Percentiles rank a stretch among this genome's conserved stretches.
These are phyloP conservation scores for Leccinum cinnamomeum DNA, from an alignment of 1,284 basidiomycete genomes.

Conservation along the genomic window DNA sequence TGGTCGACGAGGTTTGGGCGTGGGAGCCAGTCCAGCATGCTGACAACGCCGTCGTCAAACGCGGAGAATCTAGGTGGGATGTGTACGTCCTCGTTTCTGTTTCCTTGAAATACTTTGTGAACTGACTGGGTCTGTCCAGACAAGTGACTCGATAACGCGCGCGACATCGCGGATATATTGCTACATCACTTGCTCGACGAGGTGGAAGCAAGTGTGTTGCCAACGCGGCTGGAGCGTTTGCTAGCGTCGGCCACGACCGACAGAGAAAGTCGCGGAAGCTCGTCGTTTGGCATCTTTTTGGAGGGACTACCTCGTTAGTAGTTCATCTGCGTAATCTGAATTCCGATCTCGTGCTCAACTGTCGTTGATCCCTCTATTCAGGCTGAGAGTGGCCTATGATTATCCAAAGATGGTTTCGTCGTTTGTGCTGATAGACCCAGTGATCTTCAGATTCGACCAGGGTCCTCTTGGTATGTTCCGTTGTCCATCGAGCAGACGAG, in stretches of 20 bases:
- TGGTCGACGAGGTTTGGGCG: constrained; percentile 76
- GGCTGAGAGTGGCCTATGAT: constrained; percentile 59
- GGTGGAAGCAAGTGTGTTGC: constrained; percentile 38
- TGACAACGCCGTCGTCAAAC: constrained; percentile 69
- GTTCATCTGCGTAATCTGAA: neutral
- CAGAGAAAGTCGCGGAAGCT: constrained; percentile 49
- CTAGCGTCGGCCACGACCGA: constrained; percentile 40
- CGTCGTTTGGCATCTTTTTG: constrained; percentile 80
- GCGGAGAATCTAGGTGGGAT: constrained; percentile 49
- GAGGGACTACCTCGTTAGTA: constrained; percentile 69
- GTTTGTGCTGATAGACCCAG: constrained; percentile 80
- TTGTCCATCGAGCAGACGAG: neutral
- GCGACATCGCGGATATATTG: constrained; percentile 76
- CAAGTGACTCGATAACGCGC: constrained; percentile 68
- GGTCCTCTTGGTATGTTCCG: constrained; percentile 46
- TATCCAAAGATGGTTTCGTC: constrained; percentile 70
- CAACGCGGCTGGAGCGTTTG: constrained; percentile 66
- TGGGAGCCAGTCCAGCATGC: constrained; percentile 77
- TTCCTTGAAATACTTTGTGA: neutral
- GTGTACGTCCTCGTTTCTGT: constrained; percentile 38
- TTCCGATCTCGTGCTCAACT: neutral
- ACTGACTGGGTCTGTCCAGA: constrained; percentile 33
- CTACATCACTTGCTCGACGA: constrained; percentile 56
- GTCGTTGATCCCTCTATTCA: constrained; percentile 25
- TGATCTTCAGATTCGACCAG: constrained; percentile 44